Evolutionary conservation across 768 basidiomycete genomes (phyloP), one percentile per base, ranked within the genome.

Genomic region (Hypsizygus marmoreus): DNA sequence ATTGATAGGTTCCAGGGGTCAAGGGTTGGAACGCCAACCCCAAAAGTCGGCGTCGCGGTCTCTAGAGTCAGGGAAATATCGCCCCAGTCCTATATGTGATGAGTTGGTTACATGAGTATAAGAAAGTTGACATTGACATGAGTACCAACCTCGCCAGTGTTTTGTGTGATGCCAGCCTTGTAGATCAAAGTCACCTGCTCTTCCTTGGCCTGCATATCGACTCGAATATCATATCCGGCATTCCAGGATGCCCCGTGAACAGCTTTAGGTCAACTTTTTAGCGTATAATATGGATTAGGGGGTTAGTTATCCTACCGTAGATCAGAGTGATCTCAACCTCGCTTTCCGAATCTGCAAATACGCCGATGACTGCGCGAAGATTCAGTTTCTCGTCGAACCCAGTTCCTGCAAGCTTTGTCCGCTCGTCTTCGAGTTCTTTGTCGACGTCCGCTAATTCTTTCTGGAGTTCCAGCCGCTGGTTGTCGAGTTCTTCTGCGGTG

Each of bases 181-280:
- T 74, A 74, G 2, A 63, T 62, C 29, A 74, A 40, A 0, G 52
- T 59, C 1, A 74, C 51, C 1, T 69, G 67, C 13, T 58, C 58
- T 9, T 68, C 67, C 40, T 69, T 64, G 4, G 60, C 49, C 20
- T 69, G 56, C 65, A 70, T 68, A 43, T 72, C 59, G 11, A 72
- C 69, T 4, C 70, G 66, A 13, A 74, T 65, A 44, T 75, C 74
- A 37, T 73, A 74, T 6, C 55, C 54, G 1, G 70, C 68, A 23
- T 44, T 54, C 72, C 74, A 74, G 20, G 57, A 61, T 0, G 71
- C 72, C 9, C 50, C 52, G 2, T 45, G 43, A 0, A 73, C 70
- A 14, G 66, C 74, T 75, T 29, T 3, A 44, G 24, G 22, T n/a
- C 9, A 41, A 12, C 22, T 17, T 25, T 14, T 45, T 23, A 51